Conservation (phyloP, 768 basidiomycete genomes). For the Kwoniella botswanensis region DNA sequence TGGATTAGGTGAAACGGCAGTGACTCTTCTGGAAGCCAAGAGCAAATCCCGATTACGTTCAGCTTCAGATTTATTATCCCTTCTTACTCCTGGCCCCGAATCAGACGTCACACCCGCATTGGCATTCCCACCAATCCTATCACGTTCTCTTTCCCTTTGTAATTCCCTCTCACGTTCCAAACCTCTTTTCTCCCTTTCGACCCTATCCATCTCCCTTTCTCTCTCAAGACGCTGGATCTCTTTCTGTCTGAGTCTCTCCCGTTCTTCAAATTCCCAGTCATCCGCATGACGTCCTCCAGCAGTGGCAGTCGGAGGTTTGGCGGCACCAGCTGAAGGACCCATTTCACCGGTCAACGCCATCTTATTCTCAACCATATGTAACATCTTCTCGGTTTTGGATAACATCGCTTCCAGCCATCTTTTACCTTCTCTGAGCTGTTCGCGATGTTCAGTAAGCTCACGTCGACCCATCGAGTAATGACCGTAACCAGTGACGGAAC, state of each 20-base stretch:
- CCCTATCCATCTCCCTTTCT: constrained; percentile 41
- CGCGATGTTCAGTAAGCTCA: constrained; percentile 55
- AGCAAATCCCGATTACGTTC: constrained; percentile 50
- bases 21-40: constrained; percentile 42
- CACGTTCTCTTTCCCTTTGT: constrained; percentile 19
- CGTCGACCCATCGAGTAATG: constrained; percentile 47
- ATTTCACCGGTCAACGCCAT: constrained; percentile 41
- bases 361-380: constrained; percentile 54
- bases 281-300: constrained; percentile 17
- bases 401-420: constrained; percentile 55
- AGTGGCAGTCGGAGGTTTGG: constrained; percentile 7
- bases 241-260: constrained; percentile 46
- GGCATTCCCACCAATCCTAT: neutral
- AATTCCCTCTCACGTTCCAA: constrained; percentile 34
- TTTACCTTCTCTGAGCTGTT: constrained; percentile 56
- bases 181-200: constrained; percentile 41
- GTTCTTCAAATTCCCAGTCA: constrained; percentile 51
- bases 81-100: neutral
- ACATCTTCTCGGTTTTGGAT: constrained; percentile 50
- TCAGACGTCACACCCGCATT: neutral
- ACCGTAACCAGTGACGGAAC: constrained; percentile 29
- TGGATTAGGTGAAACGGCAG: constrained; percentile 43
- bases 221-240: constrained; percentile 43
- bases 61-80: constrained; percentile 36
- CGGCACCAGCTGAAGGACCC: constrained; percentile 13